These are phyloP conservation scores for Corchorus capsularis DNA, from an alignment of 345 rosid species.

Conservation along the genomic window DNA sequence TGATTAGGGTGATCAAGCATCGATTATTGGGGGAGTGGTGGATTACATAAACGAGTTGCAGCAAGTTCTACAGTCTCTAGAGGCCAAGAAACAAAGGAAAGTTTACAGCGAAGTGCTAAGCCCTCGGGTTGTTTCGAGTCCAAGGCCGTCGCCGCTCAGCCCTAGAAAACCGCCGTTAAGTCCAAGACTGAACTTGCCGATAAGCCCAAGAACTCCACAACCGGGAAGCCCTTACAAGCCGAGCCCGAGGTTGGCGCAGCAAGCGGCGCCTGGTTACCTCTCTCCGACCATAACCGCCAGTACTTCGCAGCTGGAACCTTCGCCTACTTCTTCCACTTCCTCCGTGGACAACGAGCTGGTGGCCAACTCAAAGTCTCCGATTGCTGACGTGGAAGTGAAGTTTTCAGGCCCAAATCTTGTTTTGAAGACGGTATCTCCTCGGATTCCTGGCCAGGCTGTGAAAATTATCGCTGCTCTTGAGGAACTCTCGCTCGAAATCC, in stretches of 20 bases:
- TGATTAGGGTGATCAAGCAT: conserved; percentile 93
- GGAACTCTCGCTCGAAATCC: conserved; percentile 79
- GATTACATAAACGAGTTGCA: conserved; percentile 94
- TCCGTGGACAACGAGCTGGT: conserved; percentile 61
- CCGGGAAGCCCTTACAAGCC: conserved; percentile 72
- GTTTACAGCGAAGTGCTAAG: conserved; percentile 83
- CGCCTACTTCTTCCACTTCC: conserved; percentile 63
- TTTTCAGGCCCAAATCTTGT: conserved; percentile 82
- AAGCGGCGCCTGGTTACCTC: conserved; percentile 40
- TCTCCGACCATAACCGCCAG: conserved; percentile 43
- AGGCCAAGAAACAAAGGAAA: conserved; percentile 93
- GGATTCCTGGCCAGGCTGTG: conserved; percentile 80
- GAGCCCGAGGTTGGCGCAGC: conserved; percentile 40
- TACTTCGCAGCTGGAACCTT: conserved; percentile 42
- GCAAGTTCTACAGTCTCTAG: conserved; percentile 84
- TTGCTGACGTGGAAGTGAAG: conserved; percentile 94
- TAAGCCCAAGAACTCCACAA: conserved; percentile 86
- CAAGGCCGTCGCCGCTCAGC: conserved; percentile 70
- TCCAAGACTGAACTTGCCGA: conserved; percentile 59
- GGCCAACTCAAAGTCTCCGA: conserved; percentile 75
- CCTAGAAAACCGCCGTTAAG: conserved; percentile 61
- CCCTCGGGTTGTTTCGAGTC: conserved; percentile 67
- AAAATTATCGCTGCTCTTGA: conserved; percentile 80
- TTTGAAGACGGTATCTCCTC: conserved; percentile 77
- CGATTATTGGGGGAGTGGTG: conserved; percentile 95